Base-by-base conservation (phyloP, 2,329 filamentous ascomycete genomes). In the Cryphonectria nitschkei region DNA sequence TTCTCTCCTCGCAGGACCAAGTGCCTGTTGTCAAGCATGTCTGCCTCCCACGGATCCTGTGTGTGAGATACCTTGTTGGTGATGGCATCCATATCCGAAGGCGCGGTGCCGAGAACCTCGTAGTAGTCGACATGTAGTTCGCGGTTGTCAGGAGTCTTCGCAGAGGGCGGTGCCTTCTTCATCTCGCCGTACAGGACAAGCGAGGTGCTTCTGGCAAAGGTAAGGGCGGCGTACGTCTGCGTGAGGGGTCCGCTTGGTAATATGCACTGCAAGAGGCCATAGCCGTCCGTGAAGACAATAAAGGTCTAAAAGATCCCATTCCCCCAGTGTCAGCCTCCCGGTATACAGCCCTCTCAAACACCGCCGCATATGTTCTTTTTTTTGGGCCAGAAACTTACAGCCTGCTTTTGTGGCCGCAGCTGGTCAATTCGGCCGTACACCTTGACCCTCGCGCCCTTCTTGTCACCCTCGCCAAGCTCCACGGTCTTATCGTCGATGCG, bases 101-200 rank as follows among this genome's bases (percentile, higher is more conserved):
- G 92, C 56, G 95, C 93, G 77, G 90, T 88, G 77, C 90, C 92
- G 72, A 93, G 90, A 76, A 97, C 89, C 79, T 89, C 88, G 86
- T 92, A 98, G 85, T 91, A 97, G 82, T 98, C 95, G 76, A 93
- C 95, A 78, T 95, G 93, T 65, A 98, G 86, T 82, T 98, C 95
- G 74, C 95, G 93, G 86, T 92, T 86, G 82, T 94, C 90, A 65
- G 93, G 93, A 0, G 95, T 95, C 72, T 91, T 89, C 74, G 92
- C 89, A 69, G 93, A 93, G 34, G 88, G 87, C 13, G 92, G 95
- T 5, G 97, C 92, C 77, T 92, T 88, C 79, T 89, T 90, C 86
- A 98, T 90, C 85, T 97, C 93, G 75, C 95, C 95, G 72, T 89
- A 89, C 70, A 98, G 89, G 77, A 90, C 90, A 78, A 98, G 89